Evolutionary conservation across 2,329 filamentous ascomycete species (phyloP), one percentile per base, ranked within the genome.

Genomic region (Geoglossum cookeanum): DNA sequence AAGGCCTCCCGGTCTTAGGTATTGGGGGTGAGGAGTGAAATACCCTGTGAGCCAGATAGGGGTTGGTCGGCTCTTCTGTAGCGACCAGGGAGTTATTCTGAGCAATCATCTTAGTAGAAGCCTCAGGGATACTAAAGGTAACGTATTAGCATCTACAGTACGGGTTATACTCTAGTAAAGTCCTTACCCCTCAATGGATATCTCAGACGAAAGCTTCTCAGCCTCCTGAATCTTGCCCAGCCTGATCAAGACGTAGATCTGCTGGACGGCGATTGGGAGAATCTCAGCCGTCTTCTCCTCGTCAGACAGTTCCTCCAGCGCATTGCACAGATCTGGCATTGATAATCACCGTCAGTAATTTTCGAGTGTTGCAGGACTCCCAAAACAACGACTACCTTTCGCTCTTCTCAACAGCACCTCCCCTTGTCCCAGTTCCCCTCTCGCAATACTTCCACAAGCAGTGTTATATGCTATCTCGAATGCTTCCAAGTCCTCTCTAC

Each of bases 381-480:
- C 47, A 13, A 51, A 27, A 15, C 8, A 42, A 35, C 57, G 35
- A 51, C 37, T 55, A 75, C 74, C 73, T 62, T 77, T 78, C 1
- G 87, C 82, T 57, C 83, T 76, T 69, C 83, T 84, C 59, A 92
- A 71, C 58, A 90, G 73, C 29, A 83, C 72, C 27, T 80, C 75
- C 1, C 80, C 86, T 62, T 80, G 77, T 3, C 71, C 75, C 42
- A 86, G 72, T 62, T 86, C 82, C 6, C 81, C 83, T 52, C 79
- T 75, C 13, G 84, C 84, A 63, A 92, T 81, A 66, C 79, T 80
- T 22, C 76, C 76, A 67, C 86, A 91, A 7, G 85, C 87, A 29
- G 80, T 78, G 68, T 94, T 94, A 71, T 87, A 94, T 9, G 85
- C 83, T 30, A 84, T 83, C 71, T 92, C 87, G 63, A 92, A 92